Base-by-base conservation (phyloP, 2,329 filamentous ascomycete species). In the Aspergillus tubingensis region DNA sequence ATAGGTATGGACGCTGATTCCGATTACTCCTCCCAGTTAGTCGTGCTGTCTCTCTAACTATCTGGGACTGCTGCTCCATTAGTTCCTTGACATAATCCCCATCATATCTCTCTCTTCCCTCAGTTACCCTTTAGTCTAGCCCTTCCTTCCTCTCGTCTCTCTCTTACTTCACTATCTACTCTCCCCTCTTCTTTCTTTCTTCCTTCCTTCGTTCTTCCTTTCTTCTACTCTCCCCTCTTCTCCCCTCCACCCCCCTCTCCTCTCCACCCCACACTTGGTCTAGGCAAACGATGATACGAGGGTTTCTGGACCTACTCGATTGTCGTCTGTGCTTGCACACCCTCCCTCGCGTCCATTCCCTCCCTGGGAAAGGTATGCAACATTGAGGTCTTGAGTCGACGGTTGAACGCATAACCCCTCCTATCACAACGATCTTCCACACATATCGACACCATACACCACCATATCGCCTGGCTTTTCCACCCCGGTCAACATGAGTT, bases 241-340 rank as follows among this genome's bases (percentile, higher is more conserved):
- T 23, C 39, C 32, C 56, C 36, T 51, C 50, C 25, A 52, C 41
- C 38, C 57, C 50, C 43, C 54, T 25, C 48, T 44, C 51, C 47
- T 47, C 32, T 50, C 53, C 41, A 15, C 38, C 19, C 48, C 52
- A 25, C 36, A 11, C 53, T 51, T 39, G 13, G 21, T 62, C 38
- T 54, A 61, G 51, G 39, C 66, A 62, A 67, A 72, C 64, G 63
- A 75, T 76, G 73, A 66, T 70, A 60, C 66, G 44, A 60, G 56
- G 53, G 60, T 69, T 59, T 44, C 27, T 61, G 15, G 44, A 58
- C 48, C 60, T 55, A 56, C 25, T 60, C 49, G 61, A 62, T 66
- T 65, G 60, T 67, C 64, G 57, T 67, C 61, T 67, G 72, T 75
- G 72, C 72, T 72, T 70, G 71, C 72, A 73, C 72, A 68, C 61